Base-by-base conservation (phyloP, 2,329 filamentous ascomycete genomes). In the Herpotrichia juniperi region DNA sequence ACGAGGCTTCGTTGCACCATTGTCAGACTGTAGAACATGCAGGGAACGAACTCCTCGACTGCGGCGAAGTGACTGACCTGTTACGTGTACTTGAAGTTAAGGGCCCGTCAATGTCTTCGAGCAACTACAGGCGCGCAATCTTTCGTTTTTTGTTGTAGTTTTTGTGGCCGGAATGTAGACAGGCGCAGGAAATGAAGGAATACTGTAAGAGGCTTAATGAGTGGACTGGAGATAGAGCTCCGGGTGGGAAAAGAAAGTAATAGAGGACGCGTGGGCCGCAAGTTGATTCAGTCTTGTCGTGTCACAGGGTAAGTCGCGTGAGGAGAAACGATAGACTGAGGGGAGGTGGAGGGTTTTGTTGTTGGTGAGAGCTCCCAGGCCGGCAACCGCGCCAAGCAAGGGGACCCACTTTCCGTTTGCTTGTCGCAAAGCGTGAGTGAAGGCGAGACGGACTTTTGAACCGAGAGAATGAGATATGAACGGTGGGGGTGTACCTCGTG, bases 141-240 rank as follows among this genome's bases (percentile, higher is more conserved):
- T 17, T 25, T 25, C 9, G 21, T 14, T 34, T n/a, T 39, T 30
- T 48, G 34, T 47, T 47, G 24, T 42, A 43, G 35, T 44, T 48
- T 43, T 39, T 30, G 44, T 30, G 26, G 22, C 14, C 39, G 58
- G 61, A 64, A 65, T 62, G 57, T 48, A 47, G 51, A 45, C 57
- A 54, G 42, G 57, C 42, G 60, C 53, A 47, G 48, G 34, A 49
- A 54, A 58, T 12, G 42, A 62, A 40, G 7, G 48, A 61, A 66
- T 67, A 58, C 25, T 54, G 50, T 34, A 37, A 46, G 53, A 34
- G 35, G 51, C 56, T 52, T 62, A 74, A 72, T n/a, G 71, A 74
- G 64, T 63, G 69, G 57, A 69, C 49, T 57, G 67, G 68, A 71
- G 64, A 57, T 48, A 49, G 24, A 42, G 46, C 66, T 64, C 68